These are phyloP conservation scores for Paspalum vaginatum DNA, from an alignment of 176 grass and related monocot genomes.

Conservation along the genomic window DNA sequence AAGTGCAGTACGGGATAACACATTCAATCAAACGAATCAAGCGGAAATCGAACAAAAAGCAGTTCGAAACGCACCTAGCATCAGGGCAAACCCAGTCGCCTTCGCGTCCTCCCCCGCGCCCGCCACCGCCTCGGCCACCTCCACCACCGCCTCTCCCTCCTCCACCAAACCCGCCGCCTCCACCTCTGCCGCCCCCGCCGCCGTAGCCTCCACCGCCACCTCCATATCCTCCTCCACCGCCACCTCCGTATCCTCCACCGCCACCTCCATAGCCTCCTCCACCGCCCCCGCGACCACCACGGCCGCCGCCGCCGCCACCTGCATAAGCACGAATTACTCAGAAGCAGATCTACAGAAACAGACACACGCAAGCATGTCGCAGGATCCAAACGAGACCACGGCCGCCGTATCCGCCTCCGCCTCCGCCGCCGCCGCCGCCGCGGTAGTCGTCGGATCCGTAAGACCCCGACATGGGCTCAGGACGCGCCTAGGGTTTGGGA, in stretches of 20 bases:
- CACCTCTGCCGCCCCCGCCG: conserved; percentile 45
- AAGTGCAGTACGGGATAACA: background rate
- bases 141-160: conserved; percentile 43
- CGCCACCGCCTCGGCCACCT: background rate
- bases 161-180: conserved; percentile 28
- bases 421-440: conserved; percentile 36
- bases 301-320: conserved; percentile 44
- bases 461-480: conserved; percentile 57
- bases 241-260: conserved; percentile 30
- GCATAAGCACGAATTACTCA: conserved; percentile 33
- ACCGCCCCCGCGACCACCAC: conserved; percentile 45
- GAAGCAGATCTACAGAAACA: conserved; percentile 34
- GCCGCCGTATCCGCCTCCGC: conserved; percentile 33
- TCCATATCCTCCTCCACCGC: conserved; percentile 23
- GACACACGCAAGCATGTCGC: background rate
- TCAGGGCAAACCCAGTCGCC: conserved; percentile 87
- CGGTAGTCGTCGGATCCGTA: conserved; percentile 78
- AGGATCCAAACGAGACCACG: background rate
- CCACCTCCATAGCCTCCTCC: conserved; percentile 44
- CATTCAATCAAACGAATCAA: background rate
- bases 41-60: background rate
- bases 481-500: conserved; percentile 51
- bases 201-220: conserved; percentile 25
- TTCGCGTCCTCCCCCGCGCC: conserved; percentile 65
- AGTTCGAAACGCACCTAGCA: conserved; percentile 43